Conservation (phyloP, 805 yeast genomes). For the Candida railenensis region DNA sequence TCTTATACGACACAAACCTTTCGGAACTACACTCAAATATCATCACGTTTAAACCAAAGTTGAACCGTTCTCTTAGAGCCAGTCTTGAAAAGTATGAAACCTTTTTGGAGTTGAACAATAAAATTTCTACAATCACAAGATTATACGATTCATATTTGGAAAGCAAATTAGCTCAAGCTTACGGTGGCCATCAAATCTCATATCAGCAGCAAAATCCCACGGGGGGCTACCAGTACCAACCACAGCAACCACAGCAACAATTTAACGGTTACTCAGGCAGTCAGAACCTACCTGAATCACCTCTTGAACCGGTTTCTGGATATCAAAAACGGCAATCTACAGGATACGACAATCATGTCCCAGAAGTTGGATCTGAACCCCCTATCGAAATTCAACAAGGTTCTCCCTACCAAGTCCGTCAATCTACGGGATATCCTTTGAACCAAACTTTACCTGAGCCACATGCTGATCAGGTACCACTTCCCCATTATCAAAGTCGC, state of each 20-base stretch:
- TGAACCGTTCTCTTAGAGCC: slow-evolving; percentile 57
- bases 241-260: not conserved
- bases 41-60: slow-evolving; percentile 63
- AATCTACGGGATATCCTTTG: not conserved
- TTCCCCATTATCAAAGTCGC: not conserved
- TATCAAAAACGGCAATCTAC: not conserved
- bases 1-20: slow-evolving; percentile 48
- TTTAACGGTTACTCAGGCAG: slow-evolving; percentile 1
- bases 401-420: too few relatives aligned
- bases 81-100: slow-evolving; percentile 62
- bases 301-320: too few relatives aligned
- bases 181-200: slow-evolving; percentile 26
- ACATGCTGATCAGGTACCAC: not conserved
- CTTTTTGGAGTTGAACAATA: slow-evolving; percentile 71
- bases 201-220: not conserved
- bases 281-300: too few relatives aligned
- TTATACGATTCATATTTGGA: slow-evolving; percentile 79
- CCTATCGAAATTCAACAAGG: too few relatives aligned
- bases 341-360: not conserved
- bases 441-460: not conserved
- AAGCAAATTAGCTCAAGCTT: slow-evolving; percentile 35
- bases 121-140: slow-evolving; percentile 70
- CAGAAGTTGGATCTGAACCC: not conserved
- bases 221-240: not conserved
- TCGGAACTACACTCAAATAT: slow-evolving; percentile 61